phyloP scores from a whole-genome alignment of 495 filamentous ascomycete species.

The Aspergillus heteromorphus region DNA sequence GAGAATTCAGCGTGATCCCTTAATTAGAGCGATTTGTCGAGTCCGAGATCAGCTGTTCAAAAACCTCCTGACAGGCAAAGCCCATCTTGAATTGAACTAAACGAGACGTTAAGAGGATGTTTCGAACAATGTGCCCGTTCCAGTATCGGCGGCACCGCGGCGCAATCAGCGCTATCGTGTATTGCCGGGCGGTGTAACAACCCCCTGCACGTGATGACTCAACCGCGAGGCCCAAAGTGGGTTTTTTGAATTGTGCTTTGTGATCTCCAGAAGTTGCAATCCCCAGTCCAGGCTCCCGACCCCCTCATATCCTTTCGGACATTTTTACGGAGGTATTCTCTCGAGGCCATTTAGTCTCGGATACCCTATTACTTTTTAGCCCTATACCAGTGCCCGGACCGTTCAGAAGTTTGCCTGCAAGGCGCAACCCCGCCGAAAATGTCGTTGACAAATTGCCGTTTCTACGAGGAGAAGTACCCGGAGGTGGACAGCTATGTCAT shows the following conservation, averaged over 20 bases:
- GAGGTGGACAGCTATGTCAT: slow-evolving; percentile 99
- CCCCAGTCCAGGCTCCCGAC: slow-evolving; percentile 4
- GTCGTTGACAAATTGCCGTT: slow-evolving; percentile 98
- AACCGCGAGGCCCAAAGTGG: slow-evolving; percentile 29
- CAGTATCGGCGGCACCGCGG: too few relatives aligned
- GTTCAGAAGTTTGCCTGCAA: slow-evolving; percentile 21
- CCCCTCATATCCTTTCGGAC: slow-evolving; percentile 7
- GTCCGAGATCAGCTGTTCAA: too few relatives aligned
- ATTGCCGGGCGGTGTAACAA: slow-evolving; percentile 26
- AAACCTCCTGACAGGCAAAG: too few relatives aligned
- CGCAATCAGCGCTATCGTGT: slow-evolving; percentile 4
- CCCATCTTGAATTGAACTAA: too few relatives aligned
- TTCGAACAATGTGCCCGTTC: too few relatives aligned
- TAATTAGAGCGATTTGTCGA: too few relatives aligned
- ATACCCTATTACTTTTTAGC: slow-evolving; percentile 1
- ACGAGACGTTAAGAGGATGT: too few relatives aligned
- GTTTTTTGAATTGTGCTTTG: slow-evolving; percentile 39
- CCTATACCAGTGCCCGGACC: slow-evolving; percentile 7
- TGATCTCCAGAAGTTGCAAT: slow-evolving; percentile 11
- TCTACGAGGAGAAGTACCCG: slow-evolving; percentile 97
- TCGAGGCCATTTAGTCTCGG: slow-evolving; percentile 14
- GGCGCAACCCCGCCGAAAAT: slow-evolving; percentile 57
- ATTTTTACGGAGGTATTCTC: background rate
- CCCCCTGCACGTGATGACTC: slow-evolving; percentile 21
- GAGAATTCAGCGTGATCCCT: too few relatives aligned